Evolutionary conservation across 768 basidiomycete genomes (phyloP), one percentile per base, ranked within the genome.

Genomic region (Pluteus cervinus): DNA sequence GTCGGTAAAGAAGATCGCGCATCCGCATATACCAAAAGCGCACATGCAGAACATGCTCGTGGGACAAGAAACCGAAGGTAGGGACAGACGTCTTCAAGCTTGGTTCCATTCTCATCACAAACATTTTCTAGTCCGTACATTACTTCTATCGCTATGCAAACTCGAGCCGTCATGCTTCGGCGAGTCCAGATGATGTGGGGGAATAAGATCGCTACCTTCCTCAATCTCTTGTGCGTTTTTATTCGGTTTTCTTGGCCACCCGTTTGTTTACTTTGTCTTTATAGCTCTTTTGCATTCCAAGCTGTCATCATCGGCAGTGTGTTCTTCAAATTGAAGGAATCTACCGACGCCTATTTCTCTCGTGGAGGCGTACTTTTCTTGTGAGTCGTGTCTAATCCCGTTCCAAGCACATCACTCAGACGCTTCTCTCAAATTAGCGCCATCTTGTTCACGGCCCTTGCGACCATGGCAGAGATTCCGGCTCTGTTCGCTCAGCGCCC

Each of bases 331-430:
- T 57, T 79, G 29, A 62, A 68, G 2, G 63, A 75, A 12, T 52
- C 60, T 12, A 81, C 83, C 0, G 47, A 62, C 4, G 76, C 72
- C 14, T 78, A 76, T 53, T 86, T 81, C 60, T 76, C 79, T 11
- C 71, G 85, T 18, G 84, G 81, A 21, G 77, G 84, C 63, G 64
- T 82, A 10, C 57, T 88, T 18, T 86, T 82, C 67, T 84, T 86
- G 70, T 76, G 58, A 22, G 71, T 59, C 24, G 23, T 5, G 24
- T 14, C 1, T 22, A 40, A 10, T 14, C 3, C 29, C 11, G 24
- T 33, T 36, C 7, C 22, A 5, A 18, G 1, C 38, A 34, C 18
- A 15, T 14, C 11, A 20, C 2, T 9, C 10, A 28, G 31, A 7
- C 15, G 36, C n/a, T 40, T 22, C 22, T 28, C 11, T 22, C 26